Conservation (phyloP, 2,329 filamentous ascomycete species). For the Cladophialophora yegresii region DNA sequence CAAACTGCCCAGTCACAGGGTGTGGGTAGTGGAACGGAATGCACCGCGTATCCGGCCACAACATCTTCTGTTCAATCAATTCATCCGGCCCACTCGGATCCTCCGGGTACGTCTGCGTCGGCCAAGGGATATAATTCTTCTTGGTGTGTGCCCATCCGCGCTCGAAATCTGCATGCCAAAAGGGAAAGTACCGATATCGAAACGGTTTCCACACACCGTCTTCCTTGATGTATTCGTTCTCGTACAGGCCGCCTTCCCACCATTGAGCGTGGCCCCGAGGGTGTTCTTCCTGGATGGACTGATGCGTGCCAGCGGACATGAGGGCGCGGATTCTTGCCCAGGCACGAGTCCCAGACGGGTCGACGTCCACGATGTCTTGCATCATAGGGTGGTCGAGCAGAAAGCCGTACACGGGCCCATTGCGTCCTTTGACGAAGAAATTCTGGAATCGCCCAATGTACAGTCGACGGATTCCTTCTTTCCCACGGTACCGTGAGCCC, state of each 20-base stretch:
- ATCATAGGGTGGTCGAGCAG: conserved; percentile 61
- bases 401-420: conserved; percentile 59
- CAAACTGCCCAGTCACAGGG: conserved; percentile 27
- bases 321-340: conserved; percentile 57
- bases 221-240: conserved; percentile 62
- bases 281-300: conserved; percentile 53
- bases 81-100: conserved; percentile 57
- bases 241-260: conserved; percentile 62
- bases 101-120: conserved; percentile 52
- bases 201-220: conserved; percentile 58
- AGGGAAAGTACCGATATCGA: conserved; percentile 58
- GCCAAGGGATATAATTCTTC: conserved; percentile 57
- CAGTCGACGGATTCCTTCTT: conserved; percentile 55
- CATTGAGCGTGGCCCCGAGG: conserved; percentile 58
- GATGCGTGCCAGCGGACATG: conserved; percentile 59
- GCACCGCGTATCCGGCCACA: conserved; percentile 60
- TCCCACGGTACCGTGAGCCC: conserved; percentile 56
- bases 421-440: conserved; percentile 56
- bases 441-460: conserved; percentile 57
- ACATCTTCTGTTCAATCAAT: conserved; percentile 56
- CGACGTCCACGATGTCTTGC: conserved; percentile 59
- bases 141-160: conserved; percentile 58
- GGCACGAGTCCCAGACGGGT: conserved; percentile 51
- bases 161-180: conserved; percentile 59
- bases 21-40: conserved; percentile 31